Evolutionary conservation across 192 early-diverging fungal species (phyloP).

Genomic region (Rhizoclosmatium sp.): DNA sequence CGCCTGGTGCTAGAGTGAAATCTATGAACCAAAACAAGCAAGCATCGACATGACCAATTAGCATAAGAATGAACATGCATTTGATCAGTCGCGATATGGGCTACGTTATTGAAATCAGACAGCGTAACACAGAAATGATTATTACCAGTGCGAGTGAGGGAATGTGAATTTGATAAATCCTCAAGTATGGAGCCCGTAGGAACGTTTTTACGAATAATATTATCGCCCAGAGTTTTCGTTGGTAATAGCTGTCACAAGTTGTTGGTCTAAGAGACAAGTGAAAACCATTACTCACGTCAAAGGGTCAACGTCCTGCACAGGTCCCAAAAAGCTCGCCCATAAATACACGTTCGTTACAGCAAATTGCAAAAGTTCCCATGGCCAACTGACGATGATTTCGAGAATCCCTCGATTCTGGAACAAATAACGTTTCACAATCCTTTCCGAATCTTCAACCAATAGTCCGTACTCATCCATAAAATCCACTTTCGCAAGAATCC

Average conservation of each 20-base stretch:
- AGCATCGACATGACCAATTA: constrained; percentile 44
- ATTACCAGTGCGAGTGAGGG: constrained; percentile 37
- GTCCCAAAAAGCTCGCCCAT: neutral
- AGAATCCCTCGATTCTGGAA: constrained; percentile 18
- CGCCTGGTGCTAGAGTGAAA: constrained; percentile 20
- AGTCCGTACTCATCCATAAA: constrained; percentile 44
- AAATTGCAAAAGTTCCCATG: constrained; percentile 39
- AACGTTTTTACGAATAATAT: constrained; percentile 42
- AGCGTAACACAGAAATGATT: neutral
- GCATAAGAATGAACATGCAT: constrained; percentile 47
- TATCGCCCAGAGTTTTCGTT: constrained; percentile 40
- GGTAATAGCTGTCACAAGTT: constrained; percentile 30
- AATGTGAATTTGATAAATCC: constrained; percentile 34
- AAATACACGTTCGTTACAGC: neutral
- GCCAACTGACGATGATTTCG: constrained; percentile 28
- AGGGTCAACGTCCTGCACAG: neutral
- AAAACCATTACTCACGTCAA: constrained; percentile 20
- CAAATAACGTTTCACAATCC: constrained; percentile 28
- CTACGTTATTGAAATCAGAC: constrained; percentile 1
- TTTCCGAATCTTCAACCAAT: constrained; percentile 11
- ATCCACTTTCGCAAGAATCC: constrained; percentile 17
- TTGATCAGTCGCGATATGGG: constrained; percentile 44
- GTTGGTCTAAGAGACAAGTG: neutral
- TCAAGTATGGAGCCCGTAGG: constrained; percentile 23
- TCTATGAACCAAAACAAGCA: constrained; percentile 49